phyloP scores from a whole-genome alignment of 768 basidiomycete species.

The Leccinum fibrillosum region DNA sequence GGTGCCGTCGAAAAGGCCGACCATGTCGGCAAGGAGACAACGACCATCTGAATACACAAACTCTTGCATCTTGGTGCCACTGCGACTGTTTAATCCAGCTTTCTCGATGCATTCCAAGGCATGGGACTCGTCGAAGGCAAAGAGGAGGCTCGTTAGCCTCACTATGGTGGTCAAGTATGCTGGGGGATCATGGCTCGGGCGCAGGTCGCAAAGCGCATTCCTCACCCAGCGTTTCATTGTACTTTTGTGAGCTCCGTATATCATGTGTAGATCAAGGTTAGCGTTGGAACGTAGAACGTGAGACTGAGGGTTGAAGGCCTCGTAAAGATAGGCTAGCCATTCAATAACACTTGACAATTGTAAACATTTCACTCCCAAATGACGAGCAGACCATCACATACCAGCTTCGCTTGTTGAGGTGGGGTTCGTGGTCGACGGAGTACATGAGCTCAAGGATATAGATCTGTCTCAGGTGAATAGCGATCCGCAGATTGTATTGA shows the following conservation, averaged over 20 bases:
- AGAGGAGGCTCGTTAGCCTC: slow-evolving; percentile 36
- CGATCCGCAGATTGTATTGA: slow-evolving; percentile 41
- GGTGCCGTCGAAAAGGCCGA: slow-evolving; percentile 29
- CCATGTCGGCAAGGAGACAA: slow-evolving; percentile 33
- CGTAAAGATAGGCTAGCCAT: slow-evolving; percentile 44
- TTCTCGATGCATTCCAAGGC: slow-evolving; percentile 35
- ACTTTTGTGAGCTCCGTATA: background rate
- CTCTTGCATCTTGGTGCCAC: background rate
- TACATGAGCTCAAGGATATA: slow-evolving; percentile 39
- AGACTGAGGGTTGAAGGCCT: slow-evolving; percentile 46
- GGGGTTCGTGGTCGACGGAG: slow-evolving; percentile 5
- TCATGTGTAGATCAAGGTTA: slow-evolving; percentile 24
- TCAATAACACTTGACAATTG: background rate
- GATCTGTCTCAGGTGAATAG: slow-evolving; percentile 48
- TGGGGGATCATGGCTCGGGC: background rate
- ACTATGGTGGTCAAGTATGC: slow-evolving; percentile 40
- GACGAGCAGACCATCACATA: background rate
- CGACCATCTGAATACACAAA: slow-evolving; percentile 15
- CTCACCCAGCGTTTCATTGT: slow-evolving; percentile 47
- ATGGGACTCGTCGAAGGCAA: slow-evolving; percentile 35
- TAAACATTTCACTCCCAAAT: background rate
- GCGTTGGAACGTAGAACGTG: slow-evolving; percentile 43
- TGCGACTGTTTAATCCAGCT: slow-evolving; percentile 24
- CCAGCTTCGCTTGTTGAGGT: background rate
- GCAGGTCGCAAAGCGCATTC: slow-evolving; percentile 40